Percentiles rank a stretch among this genome's conserved stretches.
phyloP scores from a whole-genome alignment of 2,329 filamentous ascomycete genomes.

The Xylariaceae sp. region DNA sequence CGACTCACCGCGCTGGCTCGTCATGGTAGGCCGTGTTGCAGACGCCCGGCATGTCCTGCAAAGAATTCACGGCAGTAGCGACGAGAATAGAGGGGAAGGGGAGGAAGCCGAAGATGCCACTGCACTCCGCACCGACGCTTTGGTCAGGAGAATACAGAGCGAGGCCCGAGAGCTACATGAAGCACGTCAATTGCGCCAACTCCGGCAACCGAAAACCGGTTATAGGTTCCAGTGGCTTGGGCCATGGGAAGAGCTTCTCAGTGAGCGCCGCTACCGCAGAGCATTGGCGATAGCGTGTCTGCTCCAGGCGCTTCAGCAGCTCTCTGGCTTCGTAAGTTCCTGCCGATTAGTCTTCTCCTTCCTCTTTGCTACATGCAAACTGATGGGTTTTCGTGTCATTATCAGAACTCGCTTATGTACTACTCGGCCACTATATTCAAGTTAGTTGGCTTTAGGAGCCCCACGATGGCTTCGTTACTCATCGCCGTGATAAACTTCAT shows the following conservation, averaged over 20 bases:
- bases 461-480: conserved; percentile 40
- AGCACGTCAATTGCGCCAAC: conserved; percentile 34
- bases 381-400: too few species aligned
- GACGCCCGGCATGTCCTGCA: conserved; percentile 38
- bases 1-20: conserved; percentile 46
- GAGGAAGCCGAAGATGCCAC: too few species aligned
- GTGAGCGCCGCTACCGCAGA: conserved; percentile 37
- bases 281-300: conserved; percentile 44
- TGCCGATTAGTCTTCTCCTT: too few species aligned
- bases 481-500: conserved; percentile 43
- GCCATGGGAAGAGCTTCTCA: conserved; percentile 40
- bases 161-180: conserved; percentile 44
- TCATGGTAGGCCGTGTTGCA: conserved; percentile 40
- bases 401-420: conserved; percentile 19
- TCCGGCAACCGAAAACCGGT: conserved; percentile 22
- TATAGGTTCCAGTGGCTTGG: conserved; percentile 35
- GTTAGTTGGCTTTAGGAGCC: conserved; percentile 45
- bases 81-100: conserved; percentile 22
- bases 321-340: conserved; percentile 14
- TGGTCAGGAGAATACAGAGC: conserved; percentile 31
- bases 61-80: conserved; percentile 41
- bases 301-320: conserved; percentile 46
- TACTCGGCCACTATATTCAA: conserved; percentile 19
- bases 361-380: too few species aligned
- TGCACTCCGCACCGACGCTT: too few species aligned